A percentile compares a stretch with the other conserved stretches of the same genome.
phyloP scores from a whole-genome alignment of 345 rosid genomes.

The Syzygium jambos region DNA sequence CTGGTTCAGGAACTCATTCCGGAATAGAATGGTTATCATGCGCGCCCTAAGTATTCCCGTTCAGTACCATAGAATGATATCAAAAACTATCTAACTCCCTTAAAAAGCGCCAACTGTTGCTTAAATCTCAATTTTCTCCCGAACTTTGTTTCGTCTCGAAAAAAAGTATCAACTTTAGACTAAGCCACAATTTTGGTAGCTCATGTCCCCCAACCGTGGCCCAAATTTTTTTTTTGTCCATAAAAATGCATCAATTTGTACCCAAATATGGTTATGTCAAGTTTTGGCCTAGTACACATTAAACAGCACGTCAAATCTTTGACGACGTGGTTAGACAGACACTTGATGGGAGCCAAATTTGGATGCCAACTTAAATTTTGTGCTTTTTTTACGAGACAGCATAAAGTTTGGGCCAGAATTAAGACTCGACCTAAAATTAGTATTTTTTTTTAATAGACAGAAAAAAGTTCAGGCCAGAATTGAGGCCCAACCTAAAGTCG shows the following conservation, averaged over 20 bases:
- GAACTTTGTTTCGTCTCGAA: neutral
- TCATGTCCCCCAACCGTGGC: neutral
- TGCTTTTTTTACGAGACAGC: neutral
- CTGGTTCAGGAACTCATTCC: too few relatives aligned
- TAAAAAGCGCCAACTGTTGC: neutral
- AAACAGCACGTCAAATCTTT: neutral
- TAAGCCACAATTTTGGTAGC: too few relatives aligned
- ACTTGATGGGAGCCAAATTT: neutral
- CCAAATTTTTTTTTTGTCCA: neutral
- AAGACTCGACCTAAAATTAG: neutral
- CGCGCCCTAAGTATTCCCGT: neutral
- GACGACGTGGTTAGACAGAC: fast-evolving
- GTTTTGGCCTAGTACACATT: neutral
- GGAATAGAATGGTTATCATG: too few relatives aligned
- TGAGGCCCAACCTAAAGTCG: neutral
- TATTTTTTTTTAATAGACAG: neutral
- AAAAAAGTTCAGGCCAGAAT: neutral
- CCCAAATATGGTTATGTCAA: fast-evolving
- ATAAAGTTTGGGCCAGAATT: neutral
- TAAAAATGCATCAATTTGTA: neutral
- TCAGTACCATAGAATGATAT: neutral
- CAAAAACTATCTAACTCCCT: fast-evolving
- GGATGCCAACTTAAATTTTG: neutral
- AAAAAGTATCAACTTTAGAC: too few relatives aligned
- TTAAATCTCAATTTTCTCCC: neutral